phyloP scores from a whole-genome alignment of 371 early-diverging fungal species.

The Mucor racemosus region DNA sequence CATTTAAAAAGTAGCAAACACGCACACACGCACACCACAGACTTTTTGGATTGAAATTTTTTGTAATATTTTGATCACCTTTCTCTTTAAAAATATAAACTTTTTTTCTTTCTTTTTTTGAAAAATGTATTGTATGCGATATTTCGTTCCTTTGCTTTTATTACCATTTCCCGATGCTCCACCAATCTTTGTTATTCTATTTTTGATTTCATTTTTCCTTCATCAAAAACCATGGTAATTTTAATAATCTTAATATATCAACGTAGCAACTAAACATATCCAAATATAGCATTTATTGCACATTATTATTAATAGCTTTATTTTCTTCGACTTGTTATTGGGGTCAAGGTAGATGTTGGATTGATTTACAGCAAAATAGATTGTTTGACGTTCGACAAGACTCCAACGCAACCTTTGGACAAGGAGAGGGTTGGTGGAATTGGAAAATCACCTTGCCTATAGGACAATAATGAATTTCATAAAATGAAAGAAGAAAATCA shows the following conservation, averaged over 20 bases:
- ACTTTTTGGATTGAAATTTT: too few species aligned
- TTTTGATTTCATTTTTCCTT: slow-evolving; percentile 64
- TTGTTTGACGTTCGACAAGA: slow-evolving; percentile 48
- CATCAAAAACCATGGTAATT: slow-evolving; percentile 72
- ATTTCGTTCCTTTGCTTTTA: slow-evolving; percentile 67
- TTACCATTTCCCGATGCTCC: slow-evolving; percentile 73
- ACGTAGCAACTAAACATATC: not conserved
- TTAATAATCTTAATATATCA: not conserved
- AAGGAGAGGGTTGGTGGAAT: slow-evolving; percentile 58
- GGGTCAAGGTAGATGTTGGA: slow-evolving; percentile 74
- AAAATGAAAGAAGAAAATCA: slow-evolving; percentile 1
- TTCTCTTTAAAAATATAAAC: not conserved
- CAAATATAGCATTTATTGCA: slow-evolving; percentile 60
- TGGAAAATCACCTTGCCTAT: slow-evolving; percentile 54
- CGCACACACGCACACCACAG: too few species aligned
- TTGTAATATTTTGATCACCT: too few species aligned
- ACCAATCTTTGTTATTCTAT: slow-evolving; percentile 67
- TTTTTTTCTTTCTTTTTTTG: not conserved
- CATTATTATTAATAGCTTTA: slow-evolving; percentile 61
- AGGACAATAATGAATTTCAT: slow-evolving; percentile 18
- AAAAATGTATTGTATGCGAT: slow-evolving; percentile 66
- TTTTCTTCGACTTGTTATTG: slow-evolving; percentile 73
- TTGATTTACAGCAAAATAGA: slow-evolving; percentile 54
- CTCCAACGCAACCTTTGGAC: slow-evolving; percentile 54
- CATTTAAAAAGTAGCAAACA: too few species aligned